A percentile compares a stretch with the other conserved stretches of the same genome.
Evolutionary conservation across 2,329 filamentous ascomycete species (phyloP).

Genomic region (Didymella arachidicola): DNA sequence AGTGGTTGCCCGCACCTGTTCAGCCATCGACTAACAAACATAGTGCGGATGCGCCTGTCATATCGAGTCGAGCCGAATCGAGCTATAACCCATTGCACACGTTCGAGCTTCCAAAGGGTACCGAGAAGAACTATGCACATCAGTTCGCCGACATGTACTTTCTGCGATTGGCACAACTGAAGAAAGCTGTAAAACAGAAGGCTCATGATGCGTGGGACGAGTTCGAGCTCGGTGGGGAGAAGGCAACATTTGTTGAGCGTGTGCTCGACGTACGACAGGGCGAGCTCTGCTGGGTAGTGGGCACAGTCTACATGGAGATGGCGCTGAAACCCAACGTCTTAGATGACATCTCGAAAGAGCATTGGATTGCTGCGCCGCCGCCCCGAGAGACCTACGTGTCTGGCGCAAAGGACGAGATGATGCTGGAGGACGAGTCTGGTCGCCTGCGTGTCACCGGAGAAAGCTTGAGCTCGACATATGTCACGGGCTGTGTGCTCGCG

Average conservation of each 20-base stretch:
- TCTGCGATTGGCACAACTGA: slow-evolving; percentile 84
- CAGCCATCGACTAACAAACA: slow-evolving; percentile 22
- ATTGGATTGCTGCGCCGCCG: slow-evolving; percentile 86
- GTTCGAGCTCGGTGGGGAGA: slow-evolving; percentile 77
- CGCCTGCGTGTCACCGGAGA: slow-evolving; percentile 80
- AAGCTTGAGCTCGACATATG: slow-evolving; percentile 72
- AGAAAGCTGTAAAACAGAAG: slow-evolving; percentile 78
- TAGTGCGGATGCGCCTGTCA: slow-evolving; percentile 38
- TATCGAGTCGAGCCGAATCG: slow-evolving; percentile 52
- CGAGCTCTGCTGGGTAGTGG: slow-evolving; percentile 91
- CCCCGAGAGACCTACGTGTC: slow-evolving; percentile 78
- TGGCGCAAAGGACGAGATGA: slow-evolving; percentile 71
- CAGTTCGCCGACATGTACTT: slow-evolving; percentile 99
- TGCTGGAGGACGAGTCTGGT: slow-evolving; percentile 95
- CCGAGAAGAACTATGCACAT: slow-evolving; percentile 79
- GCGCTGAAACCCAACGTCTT: slow-evolving; percentile 93
- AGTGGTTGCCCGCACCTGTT: slow-evolving; percentile 5
- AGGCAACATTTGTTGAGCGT: slow-evolving; percentile 78
- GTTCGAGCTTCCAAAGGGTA: slow-evolving; percentile 73
- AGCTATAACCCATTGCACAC: slow-evolving; percentile 77
- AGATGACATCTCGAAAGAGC: slow-evolving; percentile 94
- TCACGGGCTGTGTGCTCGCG: slow-evolving; percentile 93
- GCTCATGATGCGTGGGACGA: slow-evolving; percentile 79
- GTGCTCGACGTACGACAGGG: slow-evolving; percentile 96
- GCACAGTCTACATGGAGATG: slow-evolving; percentile 98